Percentiles rank a stretch among this genome's conserved stretches.
Evolutionary conservation across 208 protist genomes (phyloP).

Genomic region (Leishmania mexicana): DNA sequence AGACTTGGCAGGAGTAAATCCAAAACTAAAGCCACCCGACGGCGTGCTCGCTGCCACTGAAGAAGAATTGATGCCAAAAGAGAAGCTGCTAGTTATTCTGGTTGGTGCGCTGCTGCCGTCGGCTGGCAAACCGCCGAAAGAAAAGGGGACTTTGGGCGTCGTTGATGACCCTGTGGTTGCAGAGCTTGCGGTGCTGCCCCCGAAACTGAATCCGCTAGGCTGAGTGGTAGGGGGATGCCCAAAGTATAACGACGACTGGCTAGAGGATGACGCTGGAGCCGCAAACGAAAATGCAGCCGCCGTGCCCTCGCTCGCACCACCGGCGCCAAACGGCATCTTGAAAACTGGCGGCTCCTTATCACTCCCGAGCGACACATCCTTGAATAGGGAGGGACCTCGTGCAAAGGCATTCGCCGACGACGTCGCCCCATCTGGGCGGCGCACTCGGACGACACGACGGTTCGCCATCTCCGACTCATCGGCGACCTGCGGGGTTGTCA

Average conservation of each 20-base stretch:
- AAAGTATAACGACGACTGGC: neutral
- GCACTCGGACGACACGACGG: conserved; percentile 69
- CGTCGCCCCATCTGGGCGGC: conserved; percentile 19
- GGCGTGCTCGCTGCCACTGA: neutral
- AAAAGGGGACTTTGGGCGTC: neutral
- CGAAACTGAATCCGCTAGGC: conserved; percentile 14
- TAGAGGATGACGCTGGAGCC: neutral
- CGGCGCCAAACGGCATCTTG: conserved; percentile 27
- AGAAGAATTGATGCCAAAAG: conserved; percentile 8
- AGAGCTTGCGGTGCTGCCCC: neutral
- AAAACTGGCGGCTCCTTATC: conserved; percentile 3
- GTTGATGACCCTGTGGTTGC: neutral
- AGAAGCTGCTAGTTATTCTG: conserved; percentile 4
- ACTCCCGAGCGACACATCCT: conserved; percentile 28
- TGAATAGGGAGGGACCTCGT: conserved; percentile 37
- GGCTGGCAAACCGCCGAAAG: neutral
- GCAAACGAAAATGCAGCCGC: neutral
- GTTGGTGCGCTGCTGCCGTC: neutral
- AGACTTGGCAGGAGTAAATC: conserved; percentile 3
- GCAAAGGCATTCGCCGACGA: conserved; percentile 6
- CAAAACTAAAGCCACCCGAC: conserved; percentile 17
- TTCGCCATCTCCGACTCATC: conserved; percentile 56
- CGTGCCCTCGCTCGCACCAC: neutral
- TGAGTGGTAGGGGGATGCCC: neutral
- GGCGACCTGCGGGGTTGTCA: conserved; percentile 58